Conservation (phyloP, 2,329 filamentous ascomycete genomes). For the Mycosphaerelloides madeirae region DNA sequence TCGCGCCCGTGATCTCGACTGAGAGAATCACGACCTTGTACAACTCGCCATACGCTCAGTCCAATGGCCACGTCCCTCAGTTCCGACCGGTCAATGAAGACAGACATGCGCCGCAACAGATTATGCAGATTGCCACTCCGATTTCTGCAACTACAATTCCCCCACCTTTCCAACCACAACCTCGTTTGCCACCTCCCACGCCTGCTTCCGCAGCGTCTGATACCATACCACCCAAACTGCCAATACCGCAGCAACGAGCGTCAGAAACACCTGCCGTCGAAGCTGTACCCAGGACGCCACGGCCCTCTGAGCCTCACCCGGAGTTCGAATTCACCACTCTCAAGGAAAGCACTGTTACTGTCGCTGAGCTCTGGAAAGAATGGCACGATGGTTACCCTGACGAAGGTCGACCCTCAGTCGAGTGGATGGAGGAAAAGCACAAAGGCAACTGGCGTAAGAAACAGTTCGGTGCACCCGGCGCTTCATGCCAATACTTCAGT, state of each 20-base stretch:
- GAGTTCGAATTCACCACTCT: neutral
- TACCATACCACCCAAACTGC: too few species aligned
- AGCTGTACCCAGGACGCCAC: neutral
- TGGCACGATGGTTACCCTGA: neutral
- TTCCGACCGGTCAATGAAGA: neutral
- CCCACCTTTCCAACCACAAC: neutral
- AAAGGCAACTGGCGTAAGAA: conserved; percentile 1
- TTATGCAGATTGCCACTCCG: neutral
- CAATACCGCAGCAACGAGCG: neutral
- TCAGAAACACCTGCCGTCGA: neutral
- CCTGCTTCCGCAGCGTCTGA: neutral
- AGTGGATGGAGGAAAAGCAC: neutral
- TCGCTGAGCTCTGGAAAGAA: conserved; percentile 2
- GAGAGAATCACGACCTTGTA: neutral
- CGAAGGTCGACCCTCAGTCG: neutral
- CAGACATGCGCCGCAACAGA: neutral
- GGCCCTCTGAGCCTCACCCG: neutral
- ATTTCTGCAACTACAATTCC: neutral
- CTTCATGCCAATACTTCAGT: conserved; percentile 1
- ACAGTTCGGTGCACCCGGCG: neutral
- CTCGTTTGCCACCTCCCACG: neutral
- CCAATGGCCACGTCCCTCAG: neutral
- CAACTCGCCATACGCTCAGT: neutral
- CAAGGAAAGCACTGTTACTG: neutral
- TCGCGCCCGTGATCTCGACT: neutral